Percentiles rank a stretch among this genome's conserved stretches.
phyloP scores from a whole-genome alignment of 148 eudicot genomes.

The Amaranthus palmeri region DNA sequence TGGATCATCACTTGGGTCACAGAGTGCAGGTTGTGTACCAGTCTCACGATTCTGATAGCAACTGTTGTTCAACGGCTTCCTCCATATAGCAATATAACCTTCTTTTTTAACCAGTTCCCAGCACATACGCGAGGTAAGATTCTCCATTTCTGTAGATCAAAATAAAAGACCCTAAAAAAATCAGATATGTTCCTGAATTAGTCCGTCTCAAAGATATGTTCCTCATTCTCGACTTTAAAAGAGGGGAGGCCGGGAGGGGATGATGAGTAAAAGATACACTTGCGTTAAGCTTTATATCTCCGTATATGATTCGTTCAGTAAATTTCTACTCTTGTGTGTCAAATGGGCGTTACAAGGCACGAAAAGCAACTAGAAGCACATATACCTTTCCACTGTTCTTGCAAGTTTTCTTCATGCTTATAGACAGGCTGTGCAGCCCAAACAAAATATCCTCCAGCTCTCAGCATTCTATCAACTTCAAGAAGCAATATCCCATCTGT shows the following conservation, averaged over 20 bases:
- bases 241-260: too few species aligned
- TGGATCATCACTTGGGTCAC: conserved; percentile 55
- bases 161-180: neutral
- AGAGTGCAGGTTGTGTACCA: conserved; percentile 46
- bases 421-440: conserved; percentile 78
- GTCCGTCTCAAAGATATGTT: too few species aligned
- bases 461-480: conserved; percentile 64
- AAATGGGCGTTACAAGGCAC: neutral
- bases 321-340: too few species aligned
- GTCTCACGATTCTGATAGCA: conserved; percentile 54
- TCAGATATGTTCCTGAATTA: too few species aligned
- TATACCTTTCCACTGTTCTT: conserved; percentile 65
- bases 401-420: conserved; percentile 47
- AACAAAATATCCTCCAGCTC: conserved; percentile 73
- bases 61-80: conserved; percentile 69
- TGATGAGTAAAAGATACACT: too few species aligned
- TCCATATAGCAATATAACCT: conserved; percentile 68
- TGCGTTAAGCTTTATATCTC: too few species aligned
- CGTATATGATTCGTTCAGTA: too few species aligned
- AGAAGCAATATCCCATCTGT: conserved; percentile 76
- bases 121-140: conserved; percentile 53
- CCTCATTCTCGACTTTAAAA: too few species aligned
- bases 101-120: conserved; percentile 68
- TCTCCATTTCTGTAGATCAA: conserved; percentile 53
- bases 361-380: neutral